These are phyloP conservation scores for Monilinia fructicola DNA, from an alignment of 2,329 filamentous ascomycete genomes.

Conservation along the genomic window DNA sequence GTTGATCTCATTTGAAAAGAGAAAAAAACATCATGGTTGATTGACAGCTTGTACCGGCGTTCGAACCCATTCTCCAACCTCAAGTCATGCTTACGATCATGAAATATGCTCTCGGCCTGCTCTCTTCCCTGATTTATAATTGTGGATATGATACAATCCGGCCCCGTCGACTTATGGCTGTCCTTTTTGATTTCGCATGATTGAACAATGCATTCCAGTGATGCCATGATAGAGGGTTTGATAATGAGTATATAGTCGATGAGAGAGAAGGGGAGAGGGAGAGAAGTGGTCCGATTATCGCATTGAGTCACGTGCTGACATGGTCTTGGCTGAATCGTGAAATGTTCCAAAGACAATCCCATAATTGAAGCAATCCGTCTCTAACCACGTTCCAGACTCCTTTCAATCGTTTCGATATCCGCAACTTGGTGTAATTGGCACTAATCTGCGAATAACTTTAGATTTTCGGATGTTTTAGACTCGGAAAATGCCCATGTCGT, in stretches of 20 bases:
- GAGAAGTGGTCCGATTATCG: not conserved
- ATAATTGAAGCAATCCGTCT: no score
- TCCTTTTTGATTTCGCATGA: not conserved
- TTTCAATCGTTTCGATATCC: not conserved
- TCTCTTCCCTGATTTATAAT: no score
- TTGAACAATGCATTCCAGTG: not conserved
- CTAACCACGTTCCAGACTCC: not conserved
- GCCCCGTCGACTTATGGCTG: not conserved
- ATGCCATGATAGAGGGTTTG: not conserved
- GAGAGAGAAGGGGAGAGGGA: not conserved
- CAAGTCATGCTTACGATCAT: no score
- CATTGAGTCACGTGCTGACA: not conserved
- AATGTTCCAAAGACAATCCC: no score
- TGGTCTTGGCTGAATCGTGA: no score
- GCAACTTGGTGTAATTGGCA: not conserved
- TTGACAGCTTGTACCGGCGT: no score
- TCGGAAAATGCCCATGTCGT: not conserved
- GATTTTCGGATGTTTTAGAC: not conserved
- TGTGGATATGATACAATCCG: no score
- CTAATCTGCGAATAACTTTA: conserved; percentile 10
- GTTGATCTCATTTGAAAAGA: not conserved
- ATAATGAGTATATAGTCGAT: not conserved
- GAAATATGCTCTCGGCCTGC: no score
- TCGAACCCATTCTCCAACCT: no score
- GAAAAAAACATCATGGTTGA: no score